Evolutionary conservation across 305 asterid species (phyloP).

Genomic region (Fraxinus baroniana): DNA sequence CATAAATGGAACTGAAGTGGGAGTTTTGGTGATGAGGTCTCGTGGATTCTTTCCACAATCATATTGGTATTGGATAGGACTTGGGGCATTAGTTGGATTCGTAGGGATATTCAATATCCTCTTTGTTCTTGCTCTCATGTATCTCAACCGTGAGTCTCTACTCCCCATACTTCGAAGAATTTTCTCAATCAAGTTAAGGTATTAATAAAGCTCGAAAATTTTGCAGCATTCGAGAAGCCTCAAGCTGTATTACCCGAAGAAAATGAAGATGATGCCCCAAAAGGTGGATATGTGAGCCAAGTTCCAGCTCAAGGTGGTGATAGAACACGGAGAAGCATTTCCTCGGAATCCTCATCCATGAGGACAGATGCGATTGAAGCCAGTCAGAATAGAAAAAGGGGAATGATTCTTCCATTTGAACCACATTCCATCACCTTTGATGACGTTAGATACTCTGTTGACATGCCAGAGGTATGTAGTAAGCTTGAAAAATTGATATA

Average conservation of each 20-base stretch:
- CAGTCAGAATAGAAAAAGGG: constrained; percentile 20
- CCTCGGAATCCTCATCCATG: constrained; percentile 7
- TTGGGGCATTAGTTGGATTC: constrained; percentile 28
- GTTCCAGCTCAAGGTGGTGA: background rate
- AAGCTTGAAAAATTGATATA: background rate
- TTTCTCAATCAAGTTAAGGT: background rate
- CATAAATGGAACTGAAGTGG: constrained; percentile 14
- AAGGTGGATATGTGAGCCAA: background rate
- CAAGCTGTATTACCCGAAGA: constrained; percentile 24
- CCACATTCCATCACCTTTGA: constrained; percentile 35
- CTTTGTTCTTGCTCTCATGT: constrained; percentile 22
- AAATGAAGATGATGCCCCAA: background rate
- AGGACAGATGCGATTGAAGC: constrained; percentile 11
- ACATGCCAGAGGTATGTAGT: constrained; percentile 27
- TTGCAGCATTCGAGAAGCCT: constrained; percentile 26
- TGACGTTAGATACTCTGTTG: constrained; percentile 32
- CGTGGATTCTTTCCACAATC: constrained; percentile 31
- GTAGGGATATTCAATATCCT: constrained; percentile 20
- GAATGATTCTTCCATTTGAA: constrained; percentile 39
- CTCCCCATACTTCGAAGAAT: background rate
- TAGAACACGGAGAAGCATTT: background rate
- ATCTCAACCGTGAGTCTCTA: constrained; percentile 28
- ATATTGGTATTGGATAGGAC: constrained; percentile 34
- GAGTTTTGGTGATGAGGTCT: constrained; percentile 17
- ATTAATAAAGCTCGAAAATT: constrained; percentile 1